These are phyloP conservation scores for Chrysoporthe cubensis DNA, from an alignment of 2,329 filamentous ascomycete genomes.

Conservation along the genomic window DNA sequence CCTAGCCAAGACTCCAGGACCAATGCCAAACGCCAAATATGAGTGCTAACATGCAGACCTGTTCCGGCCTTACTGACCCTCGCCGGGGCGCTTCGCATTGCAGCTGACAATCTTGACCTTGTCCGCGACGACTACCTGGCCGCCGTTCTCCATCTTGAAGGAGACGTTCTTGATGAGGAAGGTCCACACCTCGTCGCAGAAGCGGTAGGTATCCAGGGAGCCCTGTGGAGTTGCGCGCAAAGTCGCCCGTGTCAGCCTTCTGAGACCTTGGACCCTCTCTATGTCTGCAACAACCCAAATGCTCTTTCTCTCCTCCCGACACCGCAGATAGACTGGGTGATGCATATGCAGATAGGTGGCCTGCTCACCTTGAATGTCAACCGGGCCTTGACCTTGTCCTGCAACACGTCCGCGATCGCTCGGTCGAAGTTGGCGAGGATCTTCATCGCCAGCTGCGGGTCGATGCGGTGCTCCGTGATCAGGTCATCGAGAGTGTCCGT, in stretches of 20 bases:
- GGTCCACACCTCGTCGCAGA: slow-evolving; percentile 99
- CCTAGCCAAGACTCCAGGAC: background rate
- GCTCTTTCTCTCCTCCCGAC: background rate
- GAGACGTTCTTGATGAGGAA: slow-evolving; percentile 98
- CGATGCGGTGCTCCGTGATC: slow-evolving; percentile 92
- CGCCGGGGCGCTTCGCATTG: slow-evolving; percentile 75
- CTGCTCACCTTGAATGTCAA: slow-evolving; percentile 87
- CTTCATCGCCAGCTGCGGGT: slow-evolving; percentile 98
- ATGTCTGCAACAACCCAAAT: background rate
- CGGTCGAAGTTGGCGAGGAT: slow-evolving; percentile 95
- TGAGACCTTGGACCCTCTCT: background rate
- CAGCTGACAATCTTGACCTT: slow-evolving; percentile 99
- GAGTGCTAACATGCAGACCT: background rate
- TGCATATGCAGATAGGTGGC: background rate
- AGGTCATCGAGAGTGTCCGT: slow-evolving; percentile 97
- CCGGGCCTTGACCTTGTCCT: slow-evolving; percentile 88
- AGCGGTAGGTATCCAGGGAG: slow-evolving; percentile 96
- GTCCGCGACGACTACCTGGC: slow-evolving; percentile 75
- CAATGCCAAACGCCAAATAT: slow-evolving; percentile 7
- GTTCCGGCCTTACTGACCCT: slow-evolving; percentile 37
- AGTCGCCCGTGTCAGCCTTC: slow-evolving; percentile 17
- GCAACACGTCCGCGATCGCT: slow-evolving; percentile 86
- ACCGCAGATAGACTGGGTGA: background rate
- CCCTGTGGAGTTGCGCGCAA: slow-evolving; percentile 60
- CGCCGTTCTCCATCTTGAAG: slow-evolving; percentile 92